Conservation (phyloP, 331 rosid species). For the Telfairia occidentalis region DNA sequence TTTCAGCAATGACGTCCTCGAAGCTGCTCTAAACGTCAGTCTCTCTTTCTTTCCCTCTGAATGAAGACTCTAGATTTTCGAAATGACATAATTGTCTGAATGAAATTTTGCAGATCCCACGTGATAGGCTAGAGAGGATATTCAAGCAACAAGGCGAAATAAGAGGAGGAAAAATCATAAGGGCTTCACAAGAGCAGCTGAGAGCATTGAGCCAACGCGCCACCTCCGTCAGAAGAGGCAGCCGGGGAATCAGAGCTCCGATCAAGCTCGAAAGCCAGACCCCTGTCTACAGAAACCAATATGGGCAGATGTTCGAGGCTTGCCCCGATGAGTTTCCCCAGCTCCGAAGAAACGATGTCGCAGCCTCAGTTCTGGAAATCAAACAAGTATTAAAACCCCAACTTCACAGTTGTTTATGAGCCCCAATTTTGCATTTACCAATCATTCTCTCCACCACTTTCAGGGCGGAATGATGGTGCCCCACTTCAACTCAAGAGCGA, state of each 20-base stretch:
- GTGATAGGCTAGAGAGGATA: constrained; percentile 26
- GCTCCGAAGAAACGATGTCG: constrained; percentile 34
- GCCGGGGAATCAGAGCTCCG: background rate
- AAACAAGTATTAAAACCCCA: constrained; percentile 23
- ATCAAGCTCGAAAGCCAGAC: constrained; percentile 1
- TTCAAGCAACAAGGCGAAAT: constrained; percentile 2
- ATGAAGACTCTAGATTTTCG: background rate
- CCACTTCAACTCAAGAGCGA: constrained; percentile 46
- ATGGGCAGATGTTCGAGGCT: constrained; percentile 42
- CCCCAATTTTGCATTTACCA: background rate
- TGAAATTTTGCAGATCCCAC: constrained; percentile 21
- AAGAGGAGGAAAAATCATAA: constrained; percentile 28
- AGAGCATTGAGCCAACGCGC: constrained; percentile 28
- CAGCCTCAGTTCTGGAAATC: constrained; percentile 18
- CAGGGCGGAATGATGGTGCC: constrained; percentile 56
- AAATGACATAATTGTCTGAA: background rate
- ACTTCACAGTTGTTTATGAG: too few species aligned
- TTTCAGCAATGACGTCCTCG: constrained; percentile 37
- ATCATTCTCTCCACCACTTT: background rate
- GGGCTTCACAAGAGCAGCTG: constrained; percentile 31
- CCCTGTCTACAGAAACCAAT: constrained; percentile 32
- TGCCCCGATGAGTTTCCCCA: constrained; percentile 27
- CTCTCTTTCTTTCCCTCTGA: background rate
- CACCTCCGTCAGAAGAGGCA: constrained; percentile 16
- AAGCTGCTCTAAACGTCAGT: constrained; percentile 40